Base-by-base conservation (phyloP, 1,139 yeast species). In the Saccharomyces hybrid region DNA sequence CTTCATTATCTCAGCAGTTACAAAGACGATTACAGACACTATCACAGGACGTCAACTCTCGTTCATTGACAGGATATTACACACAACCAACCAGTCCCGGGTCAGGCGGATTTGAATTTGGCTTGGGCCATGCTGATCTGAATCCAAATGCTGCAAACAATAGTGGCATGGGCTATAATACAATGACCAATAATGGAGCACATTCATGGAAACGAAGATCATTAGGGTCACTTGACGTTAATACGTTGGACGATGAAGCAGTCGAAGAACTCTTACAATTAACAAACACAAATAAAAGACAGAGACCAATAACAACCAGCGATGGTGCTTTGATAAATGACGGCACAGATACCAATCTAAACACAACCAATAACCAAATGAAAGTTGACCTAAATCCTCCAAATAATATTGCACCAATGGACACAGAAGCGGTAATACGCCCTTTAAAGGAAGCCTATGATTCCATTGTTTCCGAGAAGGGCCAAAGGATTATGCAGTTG, bases 71-170 rank as follows among this genome's bases (percentile, higher is more conserved):
- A 52, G 68, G 67, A 9, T 65, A 66, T 54, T 63, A 65, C 49
- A 63, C 69, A n/a, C 68, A 64, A 47, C 69, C 70, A 5, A 63
- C 68, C n/a, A 65, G 68, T 54, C 69, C 70, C 5, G 66, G 67
- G 8, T 59, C 54, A 52, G 47, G 59, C 28, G 48, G 59, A 41
- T 55, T 58, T 50, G 56, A 56, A 47, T 59, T 59, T 28, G 60
- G 60, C 9, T 50, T 57, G 13, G 54, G 55, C 28, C 57, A 58
- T 46, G 55, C 48, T 16, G 27, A 46, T 9, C 38, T 41, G 3
- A 48, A 41, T n/a, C 57, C 31, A 48, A 57, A 20, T 50, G 52
- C 20, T 54, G 51, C 53, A 1, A 20, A 20, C 25, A 52, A 50
- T 14, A 23, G 31, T 13, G 32, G 32, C 41, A 47, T 48, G 41